Conservation (phyloP, 495 filamentous ascomycete genomes). For the Penicillium nucicola region DNA sequence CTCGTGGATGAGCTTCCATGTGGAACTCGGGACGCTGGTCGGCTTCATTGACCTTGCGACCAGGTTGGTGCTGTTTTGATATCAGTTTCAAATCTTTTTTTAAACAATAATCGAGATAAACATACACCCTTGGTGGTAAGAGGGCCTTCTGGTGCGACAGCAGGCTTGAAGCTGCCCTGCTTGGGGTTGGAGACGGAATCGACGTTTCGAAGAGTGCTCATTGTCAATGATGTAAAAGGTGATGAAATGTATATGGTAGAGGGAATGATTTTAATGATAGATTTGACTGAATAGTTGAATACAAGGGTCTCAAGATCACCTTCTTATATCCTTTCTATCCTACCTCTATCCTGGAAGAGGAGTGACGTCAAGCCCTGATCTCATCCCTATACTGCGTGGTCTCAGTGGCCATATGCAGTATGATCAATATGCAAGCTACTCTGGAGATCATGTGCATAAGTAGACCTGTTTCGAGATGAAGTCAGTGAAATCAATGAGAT, state of each 20-base stretch:
- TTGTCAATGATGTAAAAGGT: conserved; percentile 21
- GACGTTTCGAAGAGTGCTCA: conserved; percentile 52
- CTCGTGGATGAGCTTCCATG: conserved; percentile 56
- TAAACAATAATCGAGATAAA: not conserved
- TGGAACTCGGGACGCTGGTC: conserved; percentile 63
- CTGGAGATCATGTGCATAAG: not conserved
- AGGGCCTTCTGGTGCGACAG: conserved; percentile 49
- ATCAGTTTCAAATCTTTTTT: conserved; percentile 1
- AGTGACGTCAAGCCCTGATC: too few relatives aligned
- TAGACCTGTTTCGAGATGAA: too few relatives aligned
- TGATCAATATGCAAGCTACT: too few relatives aligned
- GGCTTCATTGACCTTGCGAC: conserved; percentile 52
- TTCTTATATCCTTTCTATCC: too few relatives aligned
- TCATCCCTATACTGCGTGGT: too few relatives aligned
- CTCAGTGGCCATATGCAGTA: too few relatives aligned
- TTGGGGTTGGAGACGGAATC: conserved; percentile 48
- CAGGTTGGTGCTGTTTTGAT: conserved; percentile 59
- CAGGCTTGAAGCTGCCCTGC: conserved; percentile 24
- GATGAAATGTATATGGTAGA: too few relatives aligned
- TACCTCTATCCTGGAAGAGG: too few relatives aligned
- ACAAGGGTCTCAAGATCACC: too few relatives aligned
- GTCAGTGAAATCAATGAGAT: too few relatives aligned
- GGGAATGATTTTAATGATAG: not conserved
- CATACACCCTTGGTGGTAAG: conserved; percentile 54
- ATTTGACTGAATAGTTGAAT: too few relatives aligned